Evolutionary conservation across 768 basidiomycete genomes (phyloP), one percentile per base, ranked within the genome.

Genomic region (Cystofilobasidium capitatum): DNA sequence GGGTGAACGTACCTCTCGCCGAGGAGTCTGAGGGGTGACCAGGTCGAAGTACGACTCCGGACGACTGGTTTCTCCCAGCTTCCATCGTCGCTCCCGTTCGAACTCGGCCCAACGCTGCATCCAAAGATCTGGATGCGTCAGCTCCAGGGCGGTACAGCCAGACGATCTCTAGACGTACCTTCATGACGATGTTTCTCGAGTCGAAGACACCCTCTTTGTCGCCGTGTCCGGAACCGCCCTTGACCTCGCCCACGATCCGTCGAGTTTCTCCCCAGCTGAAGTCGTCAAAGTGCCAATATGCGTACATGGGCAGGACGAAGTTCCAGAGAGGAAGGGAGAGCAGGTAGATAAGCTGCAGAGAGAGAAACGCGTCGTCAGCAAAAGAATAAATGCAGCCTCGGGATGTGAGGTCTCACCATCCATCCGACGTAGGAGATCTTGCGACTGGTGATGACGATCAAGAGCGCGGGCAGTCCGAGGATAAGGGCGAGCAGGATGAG

Each of bases 271-370:
- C 96, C 91, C 91, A 92, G 29, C 88, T 90, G 79, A 79, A 96
- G 81, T 97, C 96, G 75, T 97, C 96, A 77, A 99, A 94, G 78
- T 97, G 92, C 89, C 93, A 93, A 79, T 88, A 97, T 39, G 93
- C 14, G 77, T 98, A 99, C 2, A 88, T 86, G 1, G 94, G 94
- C 1, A 98, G 82, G 66, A 96, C 81, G 73, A 92, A 90, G 80
- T 98, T 98, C 96, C 96, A 99, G 58, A 98, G 84, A 2, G 94
- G 93, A 36, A 98, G 81, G 9, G 92, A 94, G 65, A 91, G 42
- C 16, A 99, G 84, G 75, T 99, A 98, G 55, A 96, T 80, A 66
- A 63, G 36, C 47, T 49, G 47, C 29, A 22, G 20, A 4, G 47
- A 22, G 47, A 26, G n/a, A 26, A 26, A 13, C n/a, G 47, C 22